Evolutionary conservation across 176 grass and related monocot species (phyloP).

Genomic region (Cenchrus americanus): DNA sequence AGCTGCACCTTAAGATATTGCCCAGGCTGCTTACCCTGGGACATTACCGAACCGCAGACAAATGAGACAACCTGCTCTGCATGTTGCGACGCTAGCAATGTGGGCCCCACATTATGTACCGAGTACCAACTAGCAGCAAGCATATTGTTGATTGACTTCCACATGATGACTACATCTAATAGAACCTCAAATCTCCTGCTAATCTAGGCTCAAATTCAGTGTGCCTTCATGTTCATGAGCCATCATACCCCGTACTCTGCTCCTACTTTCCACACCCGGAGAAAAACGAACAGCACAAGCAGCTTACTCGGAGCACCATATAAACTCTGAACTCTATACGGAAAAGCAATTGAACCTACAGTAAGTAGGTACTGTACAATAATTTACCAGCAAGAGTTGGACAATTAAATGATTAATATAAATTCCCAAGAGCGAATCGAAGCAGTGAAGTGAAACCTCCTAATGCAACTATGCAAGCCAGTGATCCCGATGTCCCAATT

Average conservation of each 20-base stretch:
- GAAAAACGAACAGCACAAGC: neutral
- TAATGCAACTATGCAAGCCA: neutral
- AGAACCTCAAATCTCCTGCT: neutral
- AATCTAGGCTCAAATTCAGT: neutral
- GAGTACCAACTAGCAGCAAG: neutral
- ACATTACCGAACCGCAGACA: conserved; percentile 3
- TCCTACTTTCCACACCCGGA: neutral
- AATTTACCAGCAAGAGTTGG: neutral
- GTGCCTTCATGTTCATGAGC: neutral
- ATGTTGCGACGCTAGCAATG: neutral
- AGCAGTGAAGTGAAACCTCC: neutral
- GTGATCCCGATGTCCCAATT: neutral
- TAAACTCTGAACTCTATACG: neutral
- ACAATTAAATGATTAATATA: neutral
- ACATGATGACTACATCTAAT: neutral
- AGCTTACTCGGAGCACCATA: neutral
- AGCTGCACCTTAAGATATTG: neutral
- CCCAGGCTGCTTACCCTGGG: neutral
- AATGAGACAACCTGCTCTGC: neutral
- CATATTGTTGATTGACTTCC: neutral
- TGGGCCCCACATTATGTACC: neutral
- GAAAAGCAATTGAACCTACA: neutral
- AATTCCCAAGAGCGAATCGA: neutral
- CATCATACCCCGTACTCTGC: neutral
- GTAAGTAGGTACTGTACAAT: neutral